phyloP scores from a whole-genome alignment of 768 basidiomycete genomes.

The Podaxis pistillaris region DNA sequence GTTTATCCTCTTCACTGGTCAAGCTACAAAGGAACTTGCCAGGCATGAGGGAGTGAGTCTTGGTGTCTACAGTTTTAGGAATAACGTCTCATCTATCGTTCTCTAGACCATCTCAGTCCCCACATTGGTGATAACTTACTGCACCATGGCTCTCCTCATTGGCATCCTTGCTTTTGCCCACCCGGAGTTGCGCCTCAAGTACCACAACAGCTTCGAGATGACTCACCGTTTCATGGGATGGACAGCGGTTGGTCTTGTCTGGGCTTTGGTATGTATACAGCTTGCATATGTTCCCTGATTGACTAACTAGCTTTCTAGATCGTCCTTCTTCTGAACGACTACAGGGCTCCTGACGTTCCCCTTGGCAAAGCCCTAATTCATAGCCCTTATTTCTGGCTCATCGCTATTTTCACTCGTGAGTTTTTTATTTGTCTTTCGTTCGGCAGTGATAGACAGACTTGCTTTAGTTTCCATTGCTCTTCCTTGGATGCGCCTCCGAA shows the following conservation, averaged over 20 bases:
- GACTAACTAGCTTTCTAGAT: slow-evolving; percentile 2
- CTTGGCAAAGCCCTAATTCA: slow-evolving; percentile 42
- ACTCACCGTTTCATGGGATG: slow-evolving; percentile 50
- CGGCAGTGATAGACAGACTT: slow-evolving; percentile 23
- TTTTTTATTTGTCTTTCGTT: background rate
- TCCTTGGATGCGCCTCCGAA: slow-evolving; percentile 52
- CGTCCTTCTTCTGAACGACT: slow-evolving; percentile 24
- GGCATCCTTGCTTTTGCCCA: slow-evolving; percentile 48
- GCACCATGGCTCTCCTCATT: slow-evolving; percentile 43
- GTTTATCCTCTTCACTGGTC: slow-evolving; percentile 47
- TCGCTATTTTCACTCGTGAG: slow-evolving; percentile 27
- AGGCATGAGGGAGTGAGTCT: slow-evolving; percentile 23
- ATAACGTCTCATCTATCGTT: background rate
- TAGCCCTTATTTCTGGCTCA: slow-evolving; percentile 49
- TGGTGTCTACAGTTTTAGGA: slow-evolving; percentile 31
- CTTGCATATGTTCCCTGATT: background rate
- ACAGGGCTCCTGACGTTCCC: slow-evolving; percentile 29
- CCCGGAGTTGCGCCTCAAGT: slow-evolving; percentile 41
- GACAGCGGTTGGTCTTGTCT: slow-evolving; percentile 8
- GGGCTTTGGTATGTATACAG: slow-evolving; percentile 4
- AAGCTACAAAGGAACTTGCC: slow-evolving; percentile 37
- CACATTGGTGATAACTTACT: slow-evolving; percentile 29
- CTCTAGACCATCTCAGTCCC: slow-evolving; percentile 15
- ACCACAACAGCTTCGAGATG: slow-evolving; percentile 56
- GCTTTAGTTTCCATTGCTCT: slow-evolving; percentile 41